Evolutionary conservation across 2,329 filamentous ascomycete genomes (phyloP).

Genomic region (Diaporthe citrichinensis): DNA sequence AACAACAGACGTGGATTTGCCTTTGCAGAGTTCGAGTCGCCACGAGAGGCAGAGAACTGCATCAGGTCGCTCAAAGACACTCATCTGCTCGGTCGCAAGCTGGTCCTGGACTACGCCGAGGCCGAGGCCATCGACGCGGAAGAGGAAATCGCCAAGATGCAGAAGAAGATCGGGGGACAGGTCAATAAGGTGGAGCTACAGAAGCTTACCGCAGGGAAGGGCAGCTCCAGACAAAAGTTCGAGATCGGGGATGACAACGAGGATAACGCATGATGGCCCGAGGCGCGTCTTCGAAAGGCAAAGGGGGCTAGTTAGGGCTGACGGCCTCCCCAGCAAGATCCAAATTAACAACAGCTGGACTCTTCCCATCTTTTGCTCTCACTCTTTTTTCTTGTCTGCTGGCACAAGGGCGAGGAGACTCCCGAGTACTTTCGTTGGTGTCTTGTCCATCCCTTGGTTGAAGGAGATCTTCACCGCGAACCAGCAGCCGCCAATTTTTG

Average conservation of each 20-base stretch:
- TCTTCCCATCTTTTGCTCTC: background rate
- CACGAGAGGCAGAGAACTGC: conserved; percentile 89
- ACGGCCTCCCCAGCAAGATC: conserved; percentile 23
- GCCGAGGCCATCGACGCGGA: conserved; percentile 92
- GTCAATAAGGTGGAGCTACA: conserved; percentile 92
- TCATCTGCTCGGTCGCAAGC: conserved; percentile 88
- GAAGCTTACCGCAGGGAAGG: conserved; percentile 81
- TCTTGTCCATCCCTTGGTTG: conserved; percentile 43
- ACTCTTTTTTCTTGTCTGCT: background rate
- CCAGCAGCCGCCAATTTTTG: conserved; percentile 37
- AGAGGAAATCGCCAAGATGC: conserved; percentile 96
- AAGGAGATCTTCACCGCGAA: conserved; percentile 38
- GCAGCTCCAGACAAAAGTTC: conserved; percentile 81
- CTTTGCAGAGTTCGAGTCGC: conserved; percentile 95
- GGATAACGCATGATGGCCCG: conserved; percentile 57
- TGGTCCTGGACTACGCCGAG: conserved; percentile 93
- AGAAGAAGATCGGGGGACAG: conserved; percentile 93
- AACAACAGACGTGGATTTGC: conserved; percentile 81
- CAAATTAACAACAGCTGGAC: conserved; percentile 27
- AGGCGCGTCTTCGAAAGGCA: conserved; percentile 33
- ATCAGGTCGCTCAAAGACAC: conserved; percentile 93
- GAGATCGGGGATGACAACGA: conserved; percentile 82
- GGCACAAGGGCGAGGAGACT: conserved; percentile 30
- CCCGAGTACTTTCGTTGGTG: conserved; percentile 37
- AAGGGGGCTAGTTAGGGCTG: conserved; percentile 22